These are phyloP conservation scores for Coniella lustricola DNA, from an alignment of 2,329 filamentous ascomycete genomes.

Conservation along the genomic window DNA sequence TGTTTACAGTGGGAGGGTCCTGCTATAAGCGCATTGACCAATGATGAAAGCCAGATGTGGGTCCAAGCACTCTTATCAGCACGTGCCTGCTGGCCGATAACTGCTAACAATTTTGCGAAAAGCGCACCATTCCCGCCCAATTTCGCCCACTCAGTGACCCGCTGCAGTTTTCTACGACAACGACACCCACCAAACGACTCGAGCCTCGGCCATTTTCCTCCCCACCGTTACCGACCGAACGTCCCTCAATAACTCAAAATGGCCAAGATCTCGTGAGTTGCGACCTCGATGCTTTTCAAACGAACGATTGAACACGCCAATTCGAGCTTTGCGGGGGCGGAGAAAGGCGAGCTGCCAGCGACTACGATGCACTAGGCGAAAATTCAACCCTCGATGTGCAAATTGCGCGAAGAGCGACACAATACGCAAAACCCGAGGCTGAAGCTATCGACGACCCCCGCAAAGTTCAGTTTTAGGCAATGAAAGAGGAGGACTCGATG, in stretches of 20 bases:
- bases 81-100: not conserved
- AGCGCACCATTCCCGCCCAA: conserved; percentile 15
- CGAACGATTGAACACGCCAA: conserved; percentile 2
- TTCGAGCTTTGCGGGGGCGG: conserved; percentile 12
- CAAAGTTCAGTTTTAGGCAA: conserved; percentile 6
- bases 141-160: conserved; percentile 10
- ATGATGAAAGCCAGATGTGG: not conserved
- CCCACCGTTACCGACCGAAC: conserved; percentile 12
- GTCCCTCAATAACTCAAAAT: conserved; percentile 15
- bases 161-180: conserved; percentile 9
- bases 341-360: not conserved
- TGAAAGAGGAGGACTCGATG: conserved; percentile 1
- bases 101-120: conserved; percentile 3
- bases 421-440: not conserved
- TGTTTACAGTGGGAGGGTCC: not conserved
- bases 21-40: not conserved
- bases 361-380: not conserved
- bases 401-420: conserved; percentile 1
- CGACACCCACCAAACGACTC: conserved; percentile 11
- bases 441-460: not conserved
- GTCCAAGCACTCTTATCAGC: not conserved
- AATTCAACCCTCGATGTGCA: not conserved
- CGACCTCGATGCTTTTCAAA: not conserved
- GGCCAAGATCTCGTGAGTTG: conserved; percentile 19
- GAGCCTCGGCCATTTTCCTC: conserved; percentile 14